A percentile compares a stretch with the other conserved stretches of the same genome.
phyloP scores from a whole-genome alignment of 805 yeast species.

The Spathaspora sp. region DNA sequence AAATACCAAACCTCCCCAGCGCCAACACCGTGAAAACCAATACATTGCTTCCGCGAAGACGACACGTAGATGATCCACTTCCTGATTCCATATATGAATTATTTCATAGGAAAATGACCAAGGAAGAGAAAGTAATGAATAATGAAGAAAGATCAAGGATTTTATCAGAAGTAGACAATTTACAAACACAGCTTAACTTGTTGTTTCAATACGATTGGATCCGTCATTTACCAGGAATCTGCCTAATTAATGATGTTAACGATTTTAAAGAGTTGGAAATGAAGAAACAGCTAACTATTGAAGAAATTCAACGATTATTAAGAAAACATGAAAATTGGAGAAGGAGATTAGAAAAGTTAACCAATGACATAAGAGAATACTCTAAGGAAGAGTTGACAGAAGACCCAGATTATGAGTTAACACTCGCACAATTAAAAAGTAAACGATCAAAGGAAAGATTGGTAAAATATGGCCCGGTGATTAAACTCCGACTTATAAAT shows the following conservation, averaged over 20 bases:
- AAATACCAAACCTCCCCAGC: not conserved
- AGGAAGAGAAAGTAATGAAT: slow-evolving; percentile 60
- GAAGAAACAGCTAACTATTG: slow-evolving; percentile 51
- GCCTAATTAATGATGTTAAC: slow-evolving; percentile 44
- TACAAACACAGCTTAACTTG: slow-evolving; percentile 41
- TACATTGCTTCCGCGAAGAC: slow-evolving; percentile 8
- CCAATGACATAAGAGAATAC: slow-evolving; percentile 17
- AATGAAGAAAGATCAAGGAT: slow-evolving; percentile 51
- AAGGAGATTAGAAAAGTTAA: slow-evolving; percentile 24
- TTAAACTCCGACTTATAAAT: slow-evolving; percentile 33
- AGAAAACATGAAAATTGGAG: slow-evolving; percentile 38
- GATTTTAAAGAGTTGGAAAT: slow-evolving; percentile 48
- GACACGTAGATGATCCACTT: slow-evolving; percentile 36
- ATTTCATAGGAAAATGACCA: slow-evolving; percentile 58
- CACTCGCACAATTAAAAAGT: slow-evolving; percentile 19
- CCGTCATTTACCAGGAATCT: slow-evolving; percentile 41
- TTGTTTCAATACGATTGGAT: slow-evolving; percentile 45
- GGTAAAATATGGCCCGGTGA: slow-evolving; percentile 29
- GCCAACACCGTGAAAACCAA: not conserved
- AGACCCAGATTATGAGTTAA: slow-evolving; percentile 22
- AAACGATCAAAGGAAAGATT: slow-evolving; percentile 22
- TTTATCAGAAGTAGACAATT: slow-evolving; percentile 54
- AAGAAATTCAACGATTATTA: slow-evolving; percentile 40
- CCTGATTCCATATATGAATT: slow-evolving; percentile 38
- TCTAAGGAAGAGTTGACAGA: not conserved